Base-by-base conservation (phyloP, 345 rosid genomes). In the Angophora floribunda region DNA sequence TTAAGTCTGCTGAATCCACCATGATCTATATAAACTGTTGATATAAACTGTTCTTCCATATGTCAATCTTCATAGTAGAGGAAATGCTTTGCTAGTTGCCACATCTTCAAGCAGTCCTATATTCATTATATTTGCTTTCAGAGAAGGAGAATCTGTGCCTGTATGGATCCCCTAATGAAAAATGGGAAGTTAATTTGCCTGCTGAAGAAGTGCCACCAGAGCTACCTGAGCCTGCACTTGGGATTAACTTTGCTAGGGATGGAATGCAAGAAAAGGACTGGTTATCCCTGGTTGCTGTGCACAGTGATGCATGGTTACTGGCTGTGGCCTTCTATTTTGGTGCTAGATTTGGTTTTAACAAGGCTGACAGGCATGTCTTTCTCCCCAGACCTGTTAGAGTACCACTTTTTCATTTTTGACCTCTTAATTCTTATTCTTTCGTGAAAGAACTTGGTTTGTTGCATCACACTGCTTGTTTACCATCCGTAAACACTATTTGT, bases 151-250 rank as follows among this genome's bases (percentile, higher is more conserved):
- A 96, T 86, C 98, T 95, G 85, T 95, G 98, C 91, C 92, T 96
- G 92, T 96, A 94, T 92, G 97, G 98, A 85, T 91, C 89, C 88
- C 98, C 98, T 14, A 92, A 90, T 90, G 97, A 92, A 91, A 91
- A 87, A 19, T 96, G 99, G 99, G 97, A 96, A 92, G 98, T 96
- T 52, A 94, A 91, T 91, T 93, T 96, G 88, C 98, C 99, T 78
- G 97, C 95, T 91, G 98, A 95, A 90, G 98, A 96, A 91, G 97
- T 96, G 63, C 99, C 98, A 85, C 97, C 98, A 2, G 97, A 96
- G 94, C 95, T 96, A 59, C 99, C 98, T 6, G 99, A 96, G 90
- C 99, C 99, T 88, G 96, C 96, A 28, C 92, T 96, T 44, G 99
- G 97, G 88, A 96, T 96, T 88, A 96, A 96, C 93, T 95, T 96